A percentile compares a stretch with the other conserved stretches of the same genome.
These are phyloP conservation scores for Hirschfeldia incana DNA, from an alignment of 345 rosid genomes.

Conservation along the genomic window DNA sequence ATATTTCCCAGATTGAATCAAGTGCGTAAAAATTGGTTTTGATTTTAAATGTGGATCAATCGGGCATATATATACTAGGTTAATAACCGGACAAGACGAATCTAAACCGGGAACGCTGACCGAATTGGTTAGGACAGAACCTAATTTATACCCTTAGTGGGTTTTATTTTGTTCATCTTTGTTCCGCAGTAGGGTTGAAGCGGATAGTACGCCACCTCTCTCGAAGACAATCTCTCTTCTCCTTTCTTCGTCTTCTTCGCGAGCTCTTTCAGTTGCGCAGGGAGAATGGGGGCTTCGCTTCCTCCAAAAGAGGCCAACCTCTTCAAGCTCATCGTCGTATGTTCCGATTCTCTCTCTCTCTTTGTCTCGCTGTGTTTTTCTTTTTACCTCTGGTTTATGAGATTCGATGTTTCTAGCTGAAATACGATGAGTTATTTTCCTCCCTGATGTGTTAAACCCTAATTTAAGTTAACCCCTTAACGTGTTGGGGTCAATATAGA, in stretches of 20 bases:
- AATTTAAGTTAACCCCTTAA: slow-evolving; percentile 21
- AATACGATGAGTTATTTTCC: not conserved
- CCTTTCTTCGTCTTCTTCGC: not conserved
- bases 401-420: not conserved
- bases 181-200: slow-evolving; percentile 69
- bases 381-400: not conserved
- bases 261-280: slow-evolving; percentile 8
- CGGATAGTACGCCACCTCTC: slow-evolving; percentile 66
- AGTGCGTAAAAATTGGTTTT: too few species aligned
- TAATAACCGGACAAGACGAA: not conserved
- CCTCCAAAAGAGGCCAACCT: slow-evolving; percentile 99
- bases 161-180: slow-evolving; percentile 14
- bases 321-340: slow-evolving; percentile 99
- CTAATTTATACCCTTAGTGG: slow-evolving; percentile 34
- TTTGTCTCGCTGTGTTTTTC: not conserved
- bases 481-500: slow-evolving; percentile 26
- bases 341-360: slow-evolving; percentile 39
- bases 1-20: too few species aligned
- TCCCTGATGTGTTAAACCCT: slow-evolving; percentile 16
- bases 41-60: too few species aligned
- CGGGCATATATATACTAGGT: too few species aligned
- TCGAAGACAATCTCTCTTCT: not conserved
- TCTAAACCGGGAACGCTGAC: slow-evolving; percentile 15
- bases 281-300: slow-evolving; percentile 88
- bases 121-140: slow-evolving; percentile 29